Evolutionary conservation across 2,329 filamentous ascomycete species (phyloP).

Genomic region (Fusarium nisikadoi): DNA sequence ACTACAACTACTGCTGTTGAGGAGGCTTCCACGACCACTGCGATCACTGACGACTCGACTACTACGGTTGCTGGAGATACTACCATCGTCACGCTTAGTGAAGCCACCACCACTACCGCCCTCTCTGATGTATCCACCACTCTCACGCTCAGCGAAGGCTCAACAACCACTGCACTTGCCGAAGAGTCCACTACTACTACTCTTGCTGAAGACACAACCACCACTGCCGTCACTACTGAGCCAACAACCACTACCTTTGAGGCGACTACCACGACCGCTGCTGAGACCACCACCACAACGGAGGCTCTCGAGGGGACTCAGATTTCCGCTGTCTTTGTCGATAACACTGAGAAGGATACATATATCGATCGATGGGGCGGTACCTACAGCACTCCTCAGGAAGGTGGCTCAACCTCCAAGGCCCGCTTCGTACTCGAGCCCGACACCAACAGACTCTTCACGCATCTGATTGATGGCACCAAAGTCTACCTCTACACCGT

Average conservation of each 20-base stretch:
- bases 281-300: neutral
- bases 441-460: neutral
- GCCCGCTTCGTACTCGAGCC: neutral
- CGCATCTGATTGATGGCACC: neutral
- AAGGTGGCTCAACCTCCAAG: neutral
- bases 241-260: neutral
- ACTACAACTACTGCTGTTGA: neutral
- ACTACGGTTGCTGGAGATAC: neutral
- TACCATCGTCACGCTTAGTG: too few relatives aligned
- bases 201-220: neutral
- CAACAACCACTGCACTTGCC: neutral
- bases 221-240: neutral
- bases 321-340: accelerated
- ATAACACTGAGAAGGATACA: neutral
- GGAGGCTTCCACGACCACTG: neutral
- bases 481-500: neutral
- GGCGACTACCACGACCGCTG: neutral
- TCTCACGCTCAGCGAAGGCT: neutral
- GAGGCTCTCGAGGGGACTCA: accelerated
- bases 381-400: neutral
- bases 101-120: neutral
- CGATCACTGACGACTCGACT: neutral
- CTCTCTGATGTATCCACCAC: neutral
- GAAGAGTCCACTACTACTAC: neutral
- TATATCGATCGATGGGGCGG: neutral